Evolutionary conservation across 257 asterid genomes (phyloP).

Genomic region (Mentha longifolia): DNA sequence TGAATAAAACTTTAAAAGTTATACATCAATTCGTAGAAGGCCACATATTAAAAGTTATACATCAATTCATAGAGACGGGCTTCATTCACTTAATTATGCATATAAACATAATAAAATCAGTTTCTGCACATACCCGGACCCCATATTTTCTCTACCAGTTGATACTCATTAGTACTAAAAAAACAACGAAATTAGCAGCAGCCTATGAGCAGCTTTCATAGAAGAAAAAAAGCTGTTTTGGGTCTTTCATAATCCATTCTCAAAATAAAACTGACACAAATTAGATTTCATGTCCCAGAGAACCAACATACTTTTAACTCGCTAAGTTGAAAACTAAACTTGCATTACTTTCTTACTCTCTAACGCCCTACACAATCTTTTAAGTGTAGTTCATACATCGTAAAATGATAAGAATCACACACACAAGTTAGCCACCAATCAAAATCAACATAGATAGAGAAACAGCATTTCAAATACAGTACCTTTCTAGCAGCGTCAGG

Average conservation of each 20-base stretch:
- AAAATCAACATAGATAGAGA: not conserved
- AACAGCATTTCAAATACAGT: not conserved
- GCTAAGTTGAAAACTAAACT: not conserved
- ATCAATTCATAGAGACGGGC: constrained; percentile 53
- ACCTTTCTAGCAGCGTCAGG: constrained; percentile 87
- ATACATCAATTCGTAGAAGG: not conserved
- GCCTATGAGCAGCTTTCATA: too few relatives aligned
- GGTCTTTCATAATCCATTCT: not conserved
- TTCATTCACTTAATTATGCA: not conserved
- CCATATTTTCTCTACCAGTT: not conserved
- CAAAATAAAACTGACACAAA: not conserved
- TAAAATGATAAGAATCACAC: not conserved
- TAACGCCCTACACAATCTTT: not conserved
- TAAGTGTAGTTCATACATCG: not conserved
- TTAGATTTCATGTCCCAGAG: not conserved
- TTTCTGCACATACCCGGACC: not conserved
- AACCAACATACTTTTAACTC: not conserved
- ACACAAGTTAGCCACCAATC: not conserved
- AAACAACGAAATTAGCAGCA: too few relatives aligned
- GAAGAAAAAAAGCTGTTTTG: too few relatives aligned
- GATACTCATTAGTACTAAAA: not conserved
- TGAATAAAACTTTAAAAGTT: not conserved
- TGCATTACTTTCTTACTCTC: not conserved
- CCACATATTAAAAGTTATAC: constrained; percentile 27
- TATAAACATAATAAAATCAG: not conserved